Conservation (phyloP, 2,329 filamentous ascomycete species). For the Tolypocladium tropicale region DNA sequence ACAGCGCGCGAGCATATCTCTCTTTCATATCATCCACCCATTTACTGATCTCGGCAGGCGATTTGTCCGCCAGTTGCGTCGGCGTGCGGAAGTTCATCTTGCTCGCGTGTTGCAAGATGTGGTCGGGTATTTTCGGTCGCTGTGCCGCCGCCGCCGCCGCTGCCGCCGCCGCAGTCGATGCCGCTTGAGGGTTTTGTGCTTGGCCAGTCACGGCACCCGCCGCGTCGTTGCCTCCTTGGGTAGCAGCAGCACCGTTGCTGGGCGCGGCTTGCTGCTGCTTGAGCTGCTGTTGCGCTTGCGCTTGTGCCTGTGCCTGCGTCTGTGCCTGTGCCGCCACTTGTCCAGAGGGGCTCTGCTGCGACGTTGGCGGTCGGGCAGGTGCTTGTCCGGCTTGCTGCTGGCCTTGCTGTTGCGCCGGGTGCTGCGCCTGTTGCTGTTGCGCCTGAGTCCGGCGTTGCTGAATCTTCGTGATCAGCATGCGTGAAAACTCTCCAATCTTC, state of each 20-base stretch:
- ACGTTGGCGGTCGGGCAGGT: not conserved
- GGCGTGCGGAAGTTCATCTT: conserved; percentile 37
- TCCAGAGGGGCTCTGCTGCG: conserved; percentile 4
- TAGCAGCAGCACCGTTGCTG: not conserved
- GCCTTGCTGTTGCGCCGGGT: conserved; percentile 2
- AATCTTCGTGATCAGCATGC: conserved; percentile 44
- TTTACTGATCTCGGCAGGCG: conserved; percentile 31
- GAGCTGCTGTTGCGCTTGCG: conserved; percentile 2
- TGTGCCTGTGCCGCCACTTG: conserved; percentile 9
- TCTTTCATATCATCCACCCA: conserved; percentile 38
- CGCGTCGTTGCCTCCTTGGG: conserved; percentile 2
- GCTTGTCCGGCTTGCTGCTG: conserved; percentile 1
- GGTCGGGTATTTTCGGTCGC: conserved; percentile 27
- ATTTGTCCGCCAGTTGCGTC: conserved; percentile 28
- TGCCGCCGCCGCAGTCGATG: not conserved
- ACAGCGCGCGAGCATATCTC: conserved; percentile 36
- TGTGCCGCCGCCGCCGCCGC: conserved; percentile 11
- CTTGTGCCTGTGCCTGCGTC: conserved; percentile 8
- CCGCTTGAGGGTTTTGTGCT: conserved; percentile 8
- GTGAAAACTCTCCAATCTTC: conserved; percentile 52
- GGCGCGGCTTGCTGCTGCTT: not conserved
- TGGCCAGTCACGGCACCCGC: conserved; percentile 6
- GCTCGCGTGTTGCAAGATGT: conserved; percentile 36
- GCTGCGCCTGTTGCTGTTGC: conserved; percentile 14
- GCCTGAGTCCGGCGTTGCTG: conserved; percentile 26